Conservation (phyloP, 768 basidiomycete genomes). For the Fibroporia radiculosa region DNA sequence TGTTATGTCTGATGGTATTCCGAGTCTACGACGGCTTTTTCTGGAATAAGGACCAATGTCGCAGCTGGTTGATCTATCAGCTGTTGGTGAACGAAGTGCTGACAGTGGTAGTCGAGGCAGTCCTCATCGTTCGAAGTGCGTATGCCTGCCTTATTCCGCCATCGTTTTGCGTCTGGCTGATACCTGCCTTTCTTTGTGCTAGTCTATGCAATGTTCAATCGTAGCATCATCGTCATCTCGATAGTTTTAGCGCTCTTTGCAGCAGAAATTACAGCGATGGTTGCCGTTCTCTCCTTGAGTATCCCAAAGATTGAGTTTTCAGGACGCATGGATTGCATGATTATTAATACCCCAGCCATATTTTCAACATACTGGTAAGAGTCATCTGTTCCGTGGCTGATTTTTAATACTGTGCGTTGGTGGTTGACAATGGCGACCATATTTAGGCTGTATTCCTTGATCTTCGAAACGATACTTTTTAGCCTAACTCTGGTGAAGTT, state of each 20-base stretch:
- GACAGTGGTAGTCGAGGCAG: conserved; percentile 6
- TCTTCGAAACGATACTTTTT: conserved; percentile 10
- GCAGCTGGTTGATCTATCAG: conserved; percentile 7
- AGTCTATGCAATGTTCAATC: conserved; percentile 12
- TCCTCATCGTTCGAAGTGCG: conserved; percentile 9
- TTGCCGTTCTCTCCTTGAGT: conserved; percentile 5
- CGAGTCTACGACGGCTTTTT: neutral
- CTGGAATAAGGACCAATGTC: conserved; percentile 1
- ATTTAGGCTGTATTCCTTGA: conserved; percentile 4
- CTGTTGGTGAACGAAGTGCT: conserved; percentile 1
- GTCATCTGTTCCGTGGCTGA: too few species aligned
- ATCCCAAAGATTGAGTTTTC: conserved; percentile 8
- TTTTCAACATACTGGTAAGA: conserved; percentile 7
- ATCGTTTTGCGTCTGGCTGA: neutral
- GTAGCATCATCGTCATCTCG: neutral
- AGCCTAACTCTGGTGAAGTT: conserved; percentile 7
- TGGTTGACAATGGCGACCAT: neutral
- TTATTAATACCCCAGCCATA: conserved; percentile 2
- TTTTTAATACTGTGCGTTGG: neutral
- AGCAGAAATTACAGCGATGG: conserved; percentile 6
- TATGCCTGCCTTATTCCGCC: neutral
- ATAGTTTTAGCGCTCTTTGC: conserved; percentile 2
- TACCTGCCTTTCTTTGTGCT: neutral
- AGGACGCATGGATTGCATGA: conserved; percentile 1
- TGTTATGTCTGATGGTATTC: neutral